These are phyloP conservation scores for Citrus medica DNA, from an alignment of 345 rosid species.

Conservation along the genomic window DNA sequence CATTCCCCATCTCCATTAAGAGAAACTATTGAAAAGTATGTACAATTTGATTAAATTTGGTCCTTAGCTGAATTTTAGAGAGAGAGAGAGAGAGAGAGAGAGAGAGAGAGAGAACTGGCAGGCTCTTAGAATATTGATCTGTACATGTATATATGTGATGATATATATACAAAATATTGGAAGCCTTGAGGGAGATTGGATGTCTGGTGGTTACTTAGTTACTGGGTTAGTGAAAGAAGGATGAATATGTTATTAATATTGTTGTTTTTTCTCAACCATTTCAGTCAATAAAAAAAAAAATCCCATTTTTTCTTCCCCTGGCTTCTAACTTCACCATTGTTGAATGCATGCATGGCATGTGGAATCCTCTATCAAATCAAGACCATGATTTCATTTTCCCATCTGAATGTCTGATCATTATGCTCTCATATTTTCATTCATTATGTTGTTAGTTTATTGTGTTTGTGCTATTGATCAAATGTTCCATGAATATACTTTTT, in stretches of 20 bases:
- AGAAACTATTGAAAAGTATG: slow-evolving; percentile 20
- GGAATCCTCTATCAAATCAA: not conserved
- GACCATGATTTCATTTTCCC: not conserved
- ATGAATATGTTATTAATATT: slow-evolving; percentile 39
- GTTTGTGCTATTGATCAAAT: not conserved
- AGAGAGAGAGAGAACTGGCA: slow-evolving; percentile 29
- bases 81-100: slow-evolving; percentile 15
- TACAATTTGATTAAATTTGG: slow-evolving; percentile 36
- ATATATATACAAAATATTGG: slow-evolving; percentile 52
- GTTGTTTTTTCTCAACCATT: slow-evolving; percentile 39
- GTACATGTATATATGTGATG: slow-evolving; percentile 55
- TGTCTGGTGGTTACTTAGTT: slow-evolving; percentile 44
- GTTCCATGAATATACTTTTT: not conserved
- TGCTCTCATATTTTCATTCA: not conserved
- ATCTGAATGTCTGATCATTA: not conserved
- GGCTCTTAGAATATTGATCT: slow-evolving; percentile 39
- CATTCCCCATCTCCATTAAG: slow-evolving; percentile 28
- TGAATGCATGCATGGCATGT: too few species aligned
- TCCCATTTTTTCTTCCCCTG: slow-evolving; percentile 25
- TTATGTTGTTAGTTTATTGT: not conserved
- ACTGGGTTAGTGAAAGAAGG: slow-evolving; percentile 48
- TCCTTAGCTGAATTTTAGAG: slow-evolving; percentile 26
- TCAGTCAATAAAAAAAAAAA: slow-evolving; percentile 32
- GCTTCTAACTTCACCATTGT: too few species aligned
- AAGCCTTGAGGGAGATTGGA: slow-evolving; percentile 41